Evolutionary conservation across 108 stramenopile species (phyloP), one percentile per base, ranked within the genome.

Genomic region (Nitzschia sp.): DNA sequence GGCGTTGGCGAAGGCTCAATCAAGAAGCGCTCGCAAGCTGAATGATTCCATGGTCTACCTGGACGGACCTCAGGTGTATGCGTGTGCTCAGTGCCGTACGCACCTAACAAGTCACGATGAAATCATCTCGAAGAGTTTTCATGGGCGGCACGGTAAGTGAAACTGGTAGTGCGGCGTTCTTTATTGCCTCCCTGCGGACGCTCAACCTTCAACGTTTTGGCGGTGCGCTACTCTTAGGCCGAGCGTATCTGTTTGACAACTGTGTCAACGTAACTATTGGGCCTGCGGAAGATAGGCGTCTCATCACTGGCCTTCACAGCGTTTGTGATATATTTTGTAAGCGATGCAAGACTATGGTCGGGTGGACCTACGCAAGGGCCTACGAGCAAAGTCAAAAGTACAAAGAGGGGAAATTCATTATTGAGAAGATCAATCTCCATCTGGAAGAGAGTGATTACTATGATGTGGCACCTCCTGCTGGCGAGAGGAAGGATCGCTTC

Each of bases 401-500:
- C 85, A 97, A 97, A 78, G 96, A 93, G 67, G 95, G 95, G 25
- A 97, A 97, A 59, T 97, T 83, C 75, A 95, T 97, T 62, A 85
- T 95, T 54, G 96, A 97, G 32, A 96, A 92, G 56, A 89, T 93
- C 46, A 79, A 95, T 59, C 73, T 97, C 25, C 78, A 89, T 66
- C 36, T 89, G 72, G 94, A 94, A 68, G 90, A 88, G 54, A 78
- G 78, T 24, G 82, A 88, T 59, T 81, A 79, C 31, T 85, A 80
- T 38, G 63, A 78, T 34, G 80, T 90, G 1, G 77, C 68, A 2
- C 68, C 79, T 48, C 89, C 92, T 18, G 88, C 92, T 24, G 92
- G 92, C 23, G 92, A 89, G 49, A 54, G 88, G 62, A 72, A 71
- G 3, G 92, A 93, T 82, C 80, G 81, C 30, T 93, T 87, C 77